Evolutionary conservation across 306 rosid species (phyloP).

Genomic region (Cucumis hystrix): DNA sequence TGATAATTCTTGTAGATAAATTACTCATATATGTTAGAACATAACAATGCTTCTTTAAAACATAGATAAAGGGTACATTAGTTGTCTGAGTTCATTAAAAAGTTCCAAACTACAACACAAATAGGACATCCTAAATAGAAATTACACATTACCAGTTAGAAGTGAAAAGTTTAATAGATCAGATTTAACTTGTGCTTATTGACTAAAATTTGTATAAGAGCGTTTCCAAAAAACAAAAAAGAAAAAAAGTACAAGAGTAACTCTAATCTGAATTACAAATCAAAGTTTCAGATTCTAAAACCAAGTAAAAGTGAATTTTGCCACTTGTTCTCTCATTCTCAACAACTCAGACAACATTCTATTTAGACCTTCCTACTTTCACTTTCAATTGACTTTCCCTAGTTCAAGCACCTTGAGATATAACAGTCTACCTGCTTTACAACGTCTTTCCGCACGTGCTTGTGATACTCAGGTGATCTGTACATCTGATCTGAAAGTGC

Average conservation of each 20-base stretch:
- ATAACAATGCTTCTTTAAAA: too few species aligned
- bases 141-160: not conserved
- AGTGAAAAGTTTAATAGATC: not conserved
- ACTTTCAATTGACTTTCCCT: not conserved
- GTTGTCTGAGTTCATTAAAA: too few species aligned
- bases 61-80: too few species aligned
- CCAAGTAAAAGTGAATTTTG: not conserved
- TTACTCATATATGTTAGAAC: too few species aligned
- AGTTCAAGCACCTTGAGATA: not conserved
- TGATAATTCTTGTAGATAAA: too few species aligned
- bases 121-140: too few species aligned
- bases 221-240: too few species aligned
- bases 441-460: slow-evolving; percentile 63
- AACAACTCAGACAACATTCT: not conserved
- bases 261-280: not conserved
- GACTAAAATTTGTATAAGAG: not conserved
- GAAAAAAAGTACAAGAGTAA: not conserved
- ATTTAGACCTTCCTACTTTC: not conserved
- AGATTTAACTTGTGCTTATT: not conserved
- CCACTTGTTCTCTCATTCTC: not conserved
- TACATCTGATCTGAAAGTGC: slow-evolving; percentile 78
- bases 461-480: slow-evolving; percentile 73
- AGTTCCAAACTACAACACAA: too few species aligned
- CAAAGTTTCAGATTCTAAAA: not conserved
- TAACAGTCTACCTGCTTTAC: slow-evolving; percentile 45